A percentile compares a stretch with the other conserved stretches of the same genome.
phyloP scores from a whole-genome alignment of 2,329 filamentous ascomycete genomes.

The Aspergillus tamarii region DNA sequence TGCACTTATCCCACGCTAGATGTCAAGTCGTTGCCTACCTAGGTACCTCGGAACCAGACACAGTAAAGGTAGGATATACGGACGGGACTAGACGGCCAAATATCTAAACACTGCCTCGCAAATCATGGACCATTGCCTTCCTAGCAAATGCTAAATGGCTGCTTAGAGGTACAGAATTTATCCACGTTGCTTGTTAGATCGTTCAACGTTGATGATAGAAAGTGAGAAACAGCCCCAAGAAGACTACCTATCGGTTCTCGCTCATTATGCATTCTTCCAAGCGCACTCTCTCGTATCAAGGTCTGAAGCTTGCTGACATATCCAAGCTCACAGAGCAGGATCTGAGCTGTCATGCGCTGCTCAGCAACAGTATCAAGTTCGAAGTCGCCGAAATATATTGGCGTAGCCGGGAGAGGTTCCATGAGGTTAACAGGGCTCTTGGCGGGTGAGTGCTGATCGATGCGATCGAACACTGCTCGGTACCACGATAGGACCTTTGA shows the following conservation, averaged over 20 bases:
- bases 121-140: neutral
- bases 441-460: neutral
- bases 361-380: neutral
- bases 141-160: neutral
- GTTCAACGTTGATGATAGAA: neutral
- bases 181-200: neutral
- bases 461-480: neutral
- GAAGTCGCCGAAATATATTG: neutral
- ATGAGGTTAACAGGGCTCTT: neutral
- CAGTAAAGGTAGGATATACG: neutral
- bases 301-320: neutral
- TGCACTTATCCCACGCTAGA: neutral
- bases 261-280: neutral
- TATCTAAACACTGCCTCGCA: neutral
- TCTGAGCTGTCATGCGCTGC: neutral
- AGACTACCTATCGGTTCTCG: neutral
- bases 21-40: neutral
- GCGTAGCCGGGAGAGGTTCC: neutral
- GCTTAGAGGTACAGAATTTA: neutral
- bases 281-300: neutral
- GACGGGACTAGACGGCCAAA: neutral
- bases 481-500: neutral
- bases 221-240: neutral
- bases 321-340: neutral
- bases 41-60: neutral